Evolutionary conservation across 176 grass and related monocot species (phyloP), one percentile per base, ranked within the genome.

Genomic region (Hyparrhenia diplandra): DNA sequence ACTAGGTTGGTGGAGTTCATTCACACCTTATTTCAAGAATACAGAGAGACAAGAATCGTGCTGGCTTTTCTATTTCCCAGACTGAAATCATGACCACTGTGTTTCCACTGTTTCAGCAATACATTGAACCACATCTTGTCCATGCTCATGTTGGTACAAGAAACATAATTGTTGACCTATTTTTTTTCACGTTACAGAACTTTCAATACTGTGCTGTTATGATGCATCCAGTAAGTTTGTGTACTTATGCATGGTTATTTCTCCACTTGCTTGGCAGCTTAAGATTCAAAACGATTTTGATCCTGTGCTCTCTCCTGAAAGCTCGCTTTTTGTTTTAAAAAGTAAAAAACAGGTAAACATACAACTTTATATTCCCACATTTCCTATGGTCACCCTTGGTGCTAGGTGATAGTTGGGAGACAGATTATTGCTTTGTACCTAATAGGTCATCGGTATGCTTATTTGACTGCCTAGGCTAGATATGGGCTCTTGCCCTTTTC

Each of bases 81-180:
- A 88, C 88, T 89, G 96, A 98, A 87, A 91, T 98, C 66, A 98
- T 98, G 90, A 88, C 88, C 58, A 98, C 96, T 4, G 96, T 98
- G 57, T 98, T 98, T 91, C 96, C 92, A 20, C 82, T 95, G 58
- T 98, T 98, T 88, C 92, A 98, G 68, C 92, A 95, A 75, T 88
- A 95, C 73, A 98, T 98, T 77, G 96, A 98, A 89, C 96, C 96
- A 80, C 96, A 98, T 90, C 96, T 98, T 95, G 92, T 98, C 28
- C 86, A 98, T 98, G 96, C 96, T 90, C 96, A 98, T 95, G 96
- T 98, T 95, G 88, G 96, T 95, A 95, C 96, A 91, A 89, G 61
- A 86, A 86, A 91, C 76, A 85, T 77, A 69, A 85, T 28, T 76
- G 49, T 84, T 91, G 3, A 67, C 27, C 14, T 84, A 23, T 84